Base-by-base conservation (phyloP, 495 filamentous ascomycete genomes). In the Hypoxylon perforatum region DNA sequence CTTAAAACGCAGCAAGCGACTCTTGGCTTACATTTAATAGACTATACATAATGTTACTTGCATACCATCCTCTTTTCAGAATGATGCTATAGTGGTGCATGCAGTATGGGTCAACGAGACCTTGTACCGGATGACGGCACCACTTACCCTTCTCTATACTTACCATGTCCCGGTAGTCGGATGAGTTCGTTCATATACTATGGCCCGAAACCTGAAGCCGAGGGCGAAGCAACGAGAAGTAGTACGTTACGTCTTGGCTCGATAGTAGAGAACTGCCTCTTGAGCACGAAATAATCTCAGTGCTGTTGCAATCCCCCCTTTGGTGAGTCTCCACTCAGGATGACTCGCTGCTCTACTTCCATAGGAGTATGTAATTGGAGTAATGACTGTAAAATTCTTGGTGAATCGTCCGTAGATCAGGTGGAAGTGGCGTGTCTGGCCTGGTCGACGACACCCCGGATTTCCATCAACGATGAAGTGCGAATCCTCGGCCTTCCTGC, bases 401-500 rank as follows among this genome's bases (percentile, higher is more conserved):
- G n/a, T 41, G n/a, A 36, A 45, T 48, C 45, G 21, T 38, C 22
- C 25, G 38, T 35, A 57, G 55, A 55, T 66, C 57, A 56, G 46
- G 45, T 28, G 56, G 19, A 45, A 61, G 57, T 61, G 19, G 50
- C 51, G 56, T 61, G 28, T 54, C 21, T 6, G 56, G 25, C 49
- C 23, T 59, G 36, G 18, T 28, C 38, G 33, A 19, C 14, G 53
- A 25, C 46, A 15, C 25, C 63, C 50, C 51, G 38, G 39, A 48
- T 65, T 61, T 48, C 28, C 54, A 59, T 54, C 54, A 21, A 65
- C 38, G 41, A 61, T 50, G 46, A 52, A 57, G n/a, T 33, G 42
- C 19, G 50, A 51, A 28, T 49, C 50, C 28, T 44, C 55, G 25
- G 21, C 35, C 23, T 51, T 56, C 56, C 57, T n/a, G 17, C 17